Evolutionary conservation across 345 rosid genomes (phyloP), one percentile per base, ranked within the genome.

Genomic region (Citrus unshiu): DNA sequence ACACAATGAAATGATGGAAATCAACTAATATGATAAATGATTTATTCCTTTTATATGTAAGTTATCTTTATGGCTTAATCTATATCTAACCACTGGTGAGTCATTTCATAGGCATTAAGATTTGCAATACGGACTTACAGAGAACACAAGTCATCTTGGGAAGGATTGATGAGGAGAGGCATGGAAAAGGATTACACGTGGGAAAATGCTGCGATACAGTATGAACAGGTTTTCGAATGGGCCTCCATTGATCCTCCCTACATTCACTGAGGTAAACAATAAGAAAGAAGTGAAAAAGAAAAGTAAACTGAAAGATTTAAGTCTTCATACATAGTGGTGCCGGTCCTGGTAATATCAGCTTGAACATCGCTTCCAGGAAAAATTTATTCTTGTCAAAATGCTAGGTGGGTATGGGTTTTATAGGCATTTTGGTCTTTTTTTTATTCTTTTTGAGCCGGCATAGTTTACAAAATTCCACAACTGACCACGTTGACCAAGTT

Each of bases 211-310:
- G 98, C 99, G 0, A 68, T 69, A 70, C 95, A 92, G 76, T 96
- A 96, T 65, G 98, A 92, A 83, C 92, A 93, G 85, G 90, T 91
- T 43, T 93, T 96, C 12, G 86, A 90, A 64, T 96, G 99, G 99
- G 95, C 88, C 29, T 88, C 77, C 88, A 71, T 87, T 9, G 99
- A 92, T 82, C 91, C 86, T 18, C 97, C 99, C 25, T 95, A 92
- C 39, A 77, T 93, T 62, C 71, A 43, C 30, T 93, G 84, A 84
- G 67, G 54, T 9, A 4, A 68, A 19, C 24, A 7, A 57, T n/a
- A 56, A 70, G 4, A n/a, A 14, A 24, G 39, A 63, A 69, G 35
- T 2, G 10, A 61, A 35, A 13, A 9, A 5, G 18, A 22, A 3
- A 22, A 9, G 5, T 14, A 49, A 2, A 51, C 1, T 56, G n/a